phyloP scores from a whole-genome alignment of 345 rosid genomes.

The Rhizophora apiculata region DNA sequence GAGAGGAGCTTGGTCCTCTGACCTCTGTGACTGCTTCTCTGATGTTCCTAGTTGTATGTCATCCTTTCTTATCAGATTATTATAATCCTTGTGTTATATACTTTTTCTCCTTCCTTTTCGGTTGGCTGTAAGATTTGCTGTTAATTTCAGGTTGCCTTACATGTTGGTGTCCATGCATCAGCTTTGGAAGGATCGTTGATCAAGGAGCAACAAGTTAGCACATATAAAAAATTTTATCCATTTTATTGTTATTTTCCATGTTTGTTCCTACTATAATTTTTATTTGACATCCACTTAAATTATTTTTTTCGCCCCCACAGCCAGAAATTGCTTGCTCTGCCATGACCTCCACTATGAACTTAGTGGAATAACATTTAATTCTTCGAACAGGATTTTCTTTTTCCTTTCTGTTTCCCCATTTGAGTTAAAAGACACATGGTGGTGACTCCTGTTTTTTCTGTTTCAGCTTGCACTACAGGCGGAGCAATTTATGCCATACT shows the following conservation, averaged over 20 bases:
- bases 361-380: too few species aligned
- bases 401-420: too few species aligned
- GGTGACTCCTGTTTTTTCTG: background rate
- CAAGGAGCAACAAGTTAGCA: slow-evolving; percentile 13
- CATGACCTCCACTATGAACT: too few species aligned
- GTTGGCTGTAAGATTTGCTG: background rate
- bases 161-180: slow-evolving; percentile 18
- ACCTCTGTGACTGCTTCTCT: slow-evolving; percentile 15
- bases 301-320: too few species aligned
- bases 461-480: slow-evolving; percentile 28
- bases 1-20: slow-evolving; percentile 18
- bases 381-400: too few species aligned
- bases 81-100: background rate
- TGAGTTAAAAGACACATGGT: too few species aligned
- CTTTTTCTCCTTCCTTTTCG: background rate
- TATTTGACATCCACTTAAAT: too few species aligned
- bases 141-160: slow-evolving; percentile 19
- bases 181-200: slow-evolving; percentile 20
- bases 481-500: slow-evolving; percentile 27
- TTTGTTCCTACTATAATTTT: too few species aligned
- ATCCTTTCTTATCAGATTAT: too few species aligned
- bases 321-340: too few species aligned
- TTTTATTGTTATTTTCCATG: background rate
- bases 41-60: slow-evolving; percentile 13
- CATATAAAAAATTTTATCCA: too few species aligned